Conservation (phyloP, 2,329 filamentous ascomycete genomes). For the Exophiala sp. region DNA sequence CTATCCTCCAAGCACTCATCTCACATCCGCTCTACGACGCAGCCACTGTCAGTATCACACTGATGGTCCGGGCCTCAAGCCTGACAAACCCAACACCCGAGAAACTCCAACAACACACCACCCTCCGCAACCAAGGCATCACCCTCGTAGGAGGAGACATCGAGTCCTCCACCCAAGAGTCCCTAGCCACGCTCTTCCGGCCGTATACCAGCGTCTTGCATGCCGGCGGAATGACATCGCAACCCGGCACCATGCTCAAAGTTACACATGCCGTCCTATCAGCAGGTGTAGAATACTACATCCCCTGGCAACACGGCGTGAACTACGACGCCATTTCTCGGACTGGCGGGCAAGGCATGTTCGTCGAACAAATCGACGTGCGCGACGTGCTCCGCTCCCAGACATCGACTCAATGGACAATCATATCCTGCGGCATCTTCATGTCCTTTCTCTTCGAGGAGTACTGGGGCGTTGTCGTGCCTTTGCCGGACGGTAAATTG, state of each 20-base stretch:
- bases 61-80: conserved; percentile 54
- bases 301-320: conserved; percentile 73
- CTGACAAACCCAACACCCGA: conserved; percentile 39
- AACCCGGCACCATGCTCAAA: conserved; percentile 56
- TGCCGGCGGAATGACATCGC: conserved; percentile 59
- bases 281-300: conserved; percentile 51
- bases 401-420: conserved; percentile 53
- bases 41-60: conserved; percentile 40
- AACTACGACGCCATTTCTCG: conserved; percentile 64
- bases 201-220: conserved; percentile 48
- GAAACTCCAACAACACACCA: conserved; percentile 33
- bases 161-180: conserved; percentile 28
- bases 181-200: conserved; percentile 44
- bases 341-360: conserved; percentile 58
- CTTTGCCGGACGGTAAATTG: conserved; percentile 28
- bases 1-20: conserved; percentile 53
- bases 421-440: conserved; percentile 68
- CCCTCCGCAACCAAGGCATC: conserved; percentile 40
- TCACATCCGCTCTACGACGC: conserved; percentile 41
- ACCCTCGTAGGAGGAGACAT: conserved; percentile 48
- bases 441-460: conserved; percentile 65
- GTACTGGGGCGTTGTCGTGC: conserved; percentile 61
- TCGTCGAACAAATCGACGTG: conserved; percentile 65
- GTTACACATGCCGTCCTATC: conserved; percentile 54
- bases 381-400: conserved; percentile 51